phyloP scores from a whole-genome alignment of 2,329 filamentous ascomycete genomes.

The Fusarium tjaetaba region DNA sequence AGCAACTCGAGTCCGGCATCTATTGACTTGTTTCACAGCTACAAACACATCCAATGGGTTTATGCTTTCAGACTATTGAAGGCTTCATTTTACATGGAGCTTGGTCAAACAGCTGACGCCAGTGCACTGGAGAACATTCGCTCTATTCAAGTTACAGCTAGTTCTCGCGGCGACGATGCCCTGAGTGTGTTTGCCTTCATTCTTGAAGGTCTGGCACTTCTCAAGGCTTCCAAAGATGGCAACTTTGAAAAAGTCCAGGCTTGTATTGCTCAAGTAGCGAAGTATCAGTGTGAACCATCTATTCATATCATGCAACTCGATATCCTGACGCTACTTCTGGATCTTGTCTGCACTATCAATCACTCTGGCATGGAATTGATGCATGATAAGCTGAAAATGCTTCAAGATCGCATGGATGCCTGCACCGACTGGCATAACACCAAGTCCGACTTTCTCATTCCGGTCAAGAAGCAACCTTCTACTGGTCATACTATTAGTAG shows the following conservation, averaged over 20 bases:
- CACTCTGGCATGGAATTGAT: conserved; percentile 68
- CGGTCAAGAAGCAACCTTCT: conserved; percentile 62
- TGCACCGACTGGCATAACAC: conserved; percentile 60
- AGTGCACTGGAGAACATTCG: conserved; percentile 75
- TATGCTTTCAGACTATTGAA: conserved; percentile 82
- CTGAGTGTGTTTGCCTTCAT: conserved; percentile 73
- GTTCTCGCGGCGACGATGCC: conserved; percentile 68
- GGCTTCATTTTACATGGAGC: conserved; percentile 73
- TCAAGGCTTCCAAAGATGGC: conserved; percentile 72
- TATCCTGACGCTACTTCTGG: conserved; percentile 72
- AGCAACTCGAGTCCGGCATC: background rate
- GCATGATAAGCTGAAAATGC: conserved; percentile 66
- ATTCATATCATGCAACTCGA: conserved; percentile 71
- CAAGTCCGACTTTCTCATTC: conserved; percentile 62
- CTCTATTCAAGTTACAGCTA: conserved; percentile 68
- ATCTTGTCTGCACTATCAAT: conserved; percentile 75
- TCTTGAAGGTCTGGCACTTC: conserved; percentile 74
- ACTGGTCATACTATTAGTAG: conserved; percentile 62
- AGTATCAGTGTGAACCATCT: conserved; percentile 73
- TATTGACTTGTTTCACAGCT: conserved; percentile 51
- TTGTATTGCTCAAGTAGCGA: conserved; percentile 78
- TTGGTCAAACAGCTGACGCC: conserved; percentile 67
- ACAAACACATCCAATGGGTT: conserved; percentile 76
- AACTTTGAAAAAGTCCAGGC: conserved; percentile 75
- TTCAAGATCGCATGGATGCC: conserved; percentile 72